Base-by-base conservation (phyloP, 2,329 filamentous ascomycete genomes). In the Penicillium decumbens region DNA sequence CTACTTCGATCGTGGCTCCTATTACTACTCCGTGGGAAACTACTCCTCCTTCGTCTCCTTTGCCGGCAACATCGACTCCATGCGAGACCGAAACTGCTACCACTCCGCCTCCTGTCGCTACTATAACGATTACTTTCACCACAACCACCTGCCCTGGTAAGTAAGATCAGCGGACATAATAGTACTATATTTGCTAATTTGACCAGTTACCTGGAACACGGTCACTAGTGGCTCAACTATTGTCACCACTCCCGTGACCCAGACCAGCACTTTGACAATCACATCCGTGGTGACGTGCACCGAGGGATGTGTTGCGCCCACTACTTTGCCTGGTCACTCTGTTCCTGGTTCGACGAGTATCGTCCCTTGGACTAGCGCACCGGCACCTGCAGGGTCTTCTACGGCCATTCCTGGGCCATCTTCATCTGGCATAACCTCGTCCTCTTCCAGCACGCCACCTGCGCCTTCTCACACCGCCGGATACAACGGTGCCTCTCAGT, bases 101-200 rank as follows among this genome's bases (percentile, higher is more conserved):
- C 23, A 27, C 43, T 20, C 41, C 50, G 32, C 49, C 51, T 23
- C 41, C 49, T 4, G 32, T 39, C 12, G 49, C 41, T 15, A 56
- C 53, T n/a, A 51, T 59, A 8, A 62, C 60, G 1, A 53, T 50
- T 6, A 60, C 56, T 12, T 63, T 54, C 33, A 59, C 54, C 3
- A 66, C 64, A 1, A 67, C 63, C 1, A 62, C 62, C 28, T 67
- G 64, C 53, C 64, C 65, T 32, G 54, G 62, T 65, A 60, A 43
- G 59, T 55, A 27, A 15, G 37, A 41, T 8, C 0, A 2, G 7
- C n/a, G 1, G 12, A 15, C 13, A 27, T 7, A 1, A 24, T 13
- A 29, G 13, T 18, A 41, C 10, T 3, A 2, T 3, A 47, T 7
- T 41, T 41, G 37, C 59, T 62, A 42, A 62, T 33, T 24, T 43